A percentile compares a stretch with the other conserved stretches of the same genome.
phyloP scores from a whole-genome alignment of 1,284 basidiomycete species.

The Apiotrichum siamense region DNA sequence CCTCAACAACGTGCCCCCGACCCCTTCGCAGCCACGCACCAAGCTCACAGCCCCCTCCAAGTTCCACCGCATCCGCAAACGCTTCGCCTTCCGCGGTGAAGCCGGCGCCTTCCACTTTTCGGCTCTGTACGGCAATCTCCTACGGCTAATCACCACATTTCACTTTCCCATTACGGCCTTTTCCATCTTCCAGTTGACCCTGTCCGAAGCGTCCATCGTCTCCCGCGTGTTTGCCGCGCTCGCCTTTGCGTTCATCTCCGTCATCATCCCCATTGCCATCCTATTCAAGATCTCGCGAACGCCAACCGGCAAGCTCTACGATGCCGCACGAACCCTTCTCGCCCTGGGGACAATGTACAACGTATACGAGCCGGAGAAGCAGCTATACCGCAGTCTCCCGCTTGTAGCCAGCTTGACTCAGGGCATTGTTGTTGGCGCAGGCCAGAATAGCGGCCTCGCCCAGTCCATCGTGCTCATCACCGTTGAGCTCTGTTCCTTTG shows the following conservation, averaged over 20 bases:
- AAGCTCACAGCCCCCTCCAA: constrained; percentile 2
- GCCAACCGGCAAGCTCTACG: constrained; percentile 83
- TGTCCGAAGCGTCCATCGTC: constrained; percentile 52
- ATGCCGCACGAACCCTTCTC: constrained; percentile 86
- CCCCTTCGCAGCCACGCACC: neutral
- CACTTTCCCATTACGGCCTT: constrained; percentile 91
- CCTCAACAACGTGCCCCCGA: constrained; percentile 6
- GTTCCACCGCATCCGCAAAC: constrained; percentile 37
- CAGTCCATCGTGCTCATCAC: constrained; percentile 85
- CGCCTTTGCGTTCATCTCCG: constrained; percentile 66
- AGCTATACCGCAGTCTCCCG: constrained; percentile 76
- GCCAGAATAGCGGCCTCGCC: constrained; percentile 79
- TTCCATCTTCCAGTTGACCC: constrained; percentile 76
- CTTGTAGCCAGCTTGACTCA: constrained; percentile 75
- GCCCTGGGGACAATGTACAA: constrained; percentile 92
- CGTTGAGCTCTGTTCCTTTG: constrained; percentile 71
- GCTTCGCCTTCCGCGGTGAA: constrained; percentile 45
- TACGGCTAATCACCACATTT: constrained; percentile 82
- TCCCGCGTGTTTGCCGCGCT: constrained; percentile 44
- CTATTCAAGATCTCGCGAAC: constrained; percentile 70
- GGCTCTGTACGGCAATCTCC: constrained; percentile 66
- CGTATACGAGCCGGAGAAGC: constrained; percentile 83
- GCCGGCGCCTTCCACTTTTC: constrained; percentile 48
- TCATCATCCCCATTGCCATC: constrained; percentile 68
- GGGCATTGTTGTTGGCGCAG: constrained; percentile 77